Evolutionary conservation across 495 filamentous ascomycete genomes (phyloP), one percentile per base, ranked within the genome.

Genomic region (Saxophila tyrrhenica): DNA sequence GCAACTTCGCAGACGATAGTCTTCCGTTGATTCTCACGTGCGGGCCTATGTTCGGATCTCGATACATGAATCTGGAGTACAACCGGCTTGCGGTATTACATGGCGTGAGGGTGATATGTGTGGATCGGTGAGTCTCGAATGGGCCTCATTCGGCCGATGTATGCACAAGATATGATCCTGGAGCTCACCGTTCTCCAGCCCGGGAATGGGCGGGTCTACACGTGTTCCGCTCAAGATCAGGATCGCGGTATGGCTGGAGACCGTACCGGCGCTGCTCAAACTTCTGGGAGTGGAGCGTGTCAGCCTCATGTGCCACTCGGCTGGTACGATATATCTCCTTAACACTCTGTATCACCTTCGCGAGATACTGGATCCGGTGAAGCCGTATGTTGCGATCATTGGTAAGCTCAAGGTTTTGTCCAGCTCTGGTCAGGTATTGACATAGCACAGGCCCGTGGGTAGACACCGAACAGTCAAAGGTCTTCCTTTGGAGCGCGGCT

Each of bases 391-490:
- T 5, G 64, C 65, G 0, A 54, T 76, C 21, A 48, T 75, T 52
- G 67, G 67, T 70, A 13, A 17, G 52, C 21, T n/a, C n/a, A 60
- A 20, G 54, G 43, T 54, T 17, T 19, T 23, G 54, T 29, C 42
- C 24, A 54, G 43, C 16, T 11, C 38, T n/a, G 8, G 8, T 9
- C 19, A 19, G 9, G 8, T 16, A 46, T 19, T 20, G 9, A 15
- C 43, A n/a, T n/a, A n/a, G 5, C 5, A 45, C 35, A 72, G 70
- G 68, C 3, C 76, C 76, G 0, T 78, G 72, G 72, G 71, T 78
- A 24, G 64, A 73, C 51, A 65, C 67, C 42, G 64, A 68, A 0
- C 67, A 73, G 56, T 69, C 72, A 0, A 57, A 60, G 22, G 58
- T 45, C 10, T 50, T 56, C 13, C 43, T 61, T n/a, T 25, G 22